Evolutionary conservation across 768 basidiomycete genomes (phyloP).

Genomic region (Naematelia aurantialba): DNA sequence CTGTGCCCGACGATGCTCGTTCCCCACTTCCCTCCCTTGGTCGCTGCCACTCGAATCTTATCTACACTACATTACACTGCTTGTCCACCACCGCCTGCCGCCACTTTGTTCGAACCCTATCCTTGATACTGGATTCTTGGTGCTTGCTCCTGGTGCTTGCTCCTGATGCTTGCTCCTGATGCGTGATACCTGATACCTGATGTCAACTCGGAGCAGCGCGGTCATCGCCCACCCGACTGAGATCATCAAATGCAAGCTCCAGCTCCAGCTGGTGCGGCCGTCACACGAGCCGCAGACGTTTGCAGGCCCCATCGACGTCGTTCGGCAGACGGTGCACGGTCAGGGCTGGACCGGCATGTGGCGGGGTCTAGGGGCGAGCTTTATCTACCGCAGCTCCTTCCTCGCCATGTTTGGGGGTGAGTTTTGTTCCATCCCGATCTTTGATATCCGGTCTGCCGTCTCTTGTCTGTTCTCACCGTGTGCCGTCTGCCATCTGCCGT

Average conservation of each 20-base stretch:
- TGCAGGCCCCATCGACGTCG: slow-evolving; percentile 47
- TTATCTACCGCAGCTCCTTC: slow-evolving; percentile 70
- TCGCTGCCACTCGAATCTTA: no score
- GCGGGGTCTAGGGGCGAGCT: slow-evolving; percentile 69
- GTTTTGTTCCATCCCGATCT: no score
- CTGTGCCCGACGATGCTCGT: not conserved
- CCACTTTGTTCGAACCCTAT: no score
- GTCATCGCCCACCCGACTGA: slow-evolving; percentile 73
- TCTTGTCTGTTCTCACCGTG: no score
- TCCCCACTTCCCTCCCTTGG: not conserved
- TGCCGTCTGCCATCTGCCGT: no score
- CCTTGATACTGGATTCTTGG: no score
- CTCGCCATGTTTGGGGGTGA: slow-evolving; percentile 65
- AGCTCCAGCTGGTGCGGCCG: slow-evolving; percentile 44
- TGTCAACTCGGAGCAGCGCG: slow-evolving; percentile 59
- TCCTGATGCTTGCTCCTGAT: not conserved
- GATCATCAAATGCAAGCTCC: slow-evolving; percentile 63
- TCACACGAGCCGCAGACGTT: slow-evolving; percentile 59
- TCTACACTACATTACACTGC: no score
- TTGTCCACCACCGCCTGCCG: no score
- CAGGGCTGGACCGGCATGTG: slow-evolving; percentile 68
- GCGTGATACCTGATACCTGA: not conserved
- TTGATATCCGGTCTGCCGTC: no score
- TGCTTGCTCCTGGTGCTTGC: no score
- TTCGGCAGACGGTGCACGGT: slow-evolving; percentile 60